Conservation (phyloP, 176 grass and related monocot genomes). For the Musa itinerans region DNA sequence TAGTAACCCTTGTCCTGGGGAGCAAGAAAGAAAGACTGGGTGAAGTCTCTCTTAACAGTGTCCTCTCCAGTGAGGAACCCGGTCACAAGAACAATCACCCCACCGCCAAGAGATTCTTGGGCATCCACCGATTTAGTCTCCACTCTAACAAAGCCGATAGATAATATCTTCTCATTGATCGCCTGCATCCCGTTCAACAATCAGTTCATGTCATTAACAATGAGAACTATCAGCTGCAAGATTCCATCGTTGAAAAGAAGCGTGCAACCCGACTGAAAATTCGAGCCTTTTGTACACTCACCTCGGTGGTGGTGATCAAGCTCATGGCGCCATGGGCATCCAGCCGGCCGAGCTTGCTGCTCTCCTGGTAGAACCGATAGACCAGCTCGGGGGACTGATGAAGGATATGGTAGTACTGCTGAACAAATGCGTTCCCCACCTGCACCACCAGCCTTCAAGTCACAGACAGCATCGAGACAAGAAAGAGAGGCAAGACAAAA, state of each 20-base stretch:
- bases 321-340: slow-evolving; percentile 37
- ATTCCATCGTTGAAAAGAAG: not conserved
- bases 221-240: not conserved
- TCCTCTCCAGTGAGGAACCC: slow-evolving; percentile 54
- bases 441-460: slow-evolving; percentile 25
- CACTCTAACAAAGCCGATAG: slow-evolving; percentile 63
- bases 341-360: slow-evolving; percentile 73
- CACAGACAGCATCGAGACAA: slow-evolving; percentile 1
- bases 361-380: slow-evolving; percentile 86
- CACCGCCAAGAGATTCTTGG: slow-evolving; percentile 69
- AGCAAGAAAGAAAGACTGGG: slow-evolving; percentile 91
- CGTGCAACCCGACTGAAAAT: not conserved
- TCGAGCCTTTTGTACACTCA: slow-evolving; percentile 1
- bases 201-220: not conserved
- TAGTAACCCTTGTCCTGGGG: slow-evolving; percentile 90
- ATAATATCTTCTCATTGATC: slow-evolving; percentile 85
- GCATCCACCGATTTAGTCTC: slow-evolving; percentile 86
- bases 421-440: slow-evolving; percentile 92
- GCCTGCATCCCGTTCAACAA: slow-evolving; percentile 32
- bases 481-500: not conserved
- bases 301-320: slow-evolving; percentile 64
- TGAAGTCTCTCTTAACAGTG: slow-evolving; percentile 49
- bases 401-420: slow-evolving; percentile 95
- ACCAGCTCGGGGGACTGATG: slow-evolving; percentile 85
- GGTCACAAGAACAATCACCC: slow-evolving; percentile 76